Evolutionary conservation across 345 rosid genomes (phyloP).

Genomic region (Litchi chinensis): DNA sequence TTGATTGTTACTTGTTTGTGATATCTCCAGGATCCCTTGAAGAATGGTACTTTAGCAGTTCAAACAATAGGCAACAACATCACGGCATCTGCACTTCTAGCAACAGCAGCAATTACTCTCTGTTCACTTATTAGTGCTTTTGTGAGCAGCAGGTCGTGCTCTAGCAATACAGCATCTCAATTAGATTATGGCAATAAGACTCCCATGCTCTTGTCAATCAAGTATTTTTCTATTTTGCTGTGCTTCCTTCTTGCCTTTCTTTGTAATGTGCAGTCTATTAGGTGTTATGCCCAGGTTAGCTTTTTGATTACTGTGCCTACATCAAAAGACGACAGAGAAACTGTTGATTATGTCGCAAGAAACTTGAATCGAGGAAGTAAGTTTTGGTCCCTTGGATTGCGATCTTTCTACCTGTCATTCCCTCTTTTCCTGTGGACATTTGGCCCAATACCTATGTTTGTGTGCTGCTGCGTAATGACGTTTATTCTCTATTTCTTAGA

Average conservation of each 20-base stretch:
- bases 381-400: conserved; percentile 90
- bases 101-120: conserved; percentile 90
- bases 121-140: conserved; percentile 82
- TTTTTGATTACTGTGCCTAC: conserved; percentile 75
- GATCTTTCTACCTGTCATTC: conserved; percentile 85
- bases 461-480: conserved; percentile 65
- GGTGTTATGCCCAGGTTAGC: conserved; percentile 89
- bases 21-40: conserved; percentile 72
- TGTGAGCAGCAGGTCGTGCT: conserved; percentile 69
- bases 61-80: conserved; percentile 95
- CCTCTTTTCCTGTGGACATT: conserved; percentile 91
- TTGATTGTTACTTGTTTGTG: conserved; percentile 8
- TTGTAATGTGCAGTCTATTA: conserved; percentile 86
- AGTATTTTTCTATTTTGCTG: conserved; percentile 77
- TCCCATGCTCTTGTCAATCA: conserved; percentile 57
- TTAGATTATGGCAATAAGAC: conserved; percentile 69
- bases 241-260: conserved; percentile 93
- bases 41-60: conserved; percentile 82
- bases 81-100: conserved; percentile 94
- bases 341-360: conserved; percentile 68
- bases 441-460: conserved; percentile 90
- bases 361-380: conserved; percentile 89
- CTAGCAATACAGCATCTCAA: conserved; percentile 37
- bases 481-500: conserved; percentile 79
- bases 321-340: conserved; percentile 49